Evolutionary conservation across 1,284 basidiomycete genomes (phyloP).

Genomic region (Golubevia sp.): DNA sequence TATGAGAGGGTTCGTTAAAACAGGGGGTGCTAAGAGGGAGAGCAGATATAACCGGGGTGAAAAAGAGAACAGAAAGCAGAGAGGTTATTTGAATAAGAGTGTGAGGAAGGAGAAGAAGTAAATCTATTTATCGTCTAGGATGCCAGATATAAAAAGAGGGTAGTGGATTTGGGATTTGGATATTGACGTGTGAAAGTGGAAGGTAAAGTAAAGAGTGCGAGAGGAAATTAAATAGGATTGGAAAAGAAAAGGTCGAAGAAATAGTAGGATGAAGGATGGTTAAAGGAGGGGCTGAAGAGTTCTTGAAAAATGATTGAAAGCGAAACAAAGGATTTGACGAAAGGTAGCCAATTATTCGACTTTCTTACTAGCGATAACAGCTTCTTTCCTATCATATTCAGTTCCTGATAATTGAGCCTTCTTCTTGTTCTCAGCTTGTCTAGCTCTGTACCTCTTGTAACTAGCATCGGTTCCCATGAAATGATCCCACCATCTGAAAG

Average conservation of each 20-base stretch:
- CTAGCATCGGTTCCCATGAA: slow-evolving; percentile 52
- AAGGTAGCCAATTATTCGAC: no score
- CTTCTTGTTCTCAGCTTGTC: slow-evolving; percentile 51
- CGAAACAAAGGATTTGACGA: no score
- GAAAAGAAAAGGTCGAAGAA: no score
- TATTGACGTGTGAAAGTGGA: background rate
- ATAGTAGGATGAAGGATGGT: no score
- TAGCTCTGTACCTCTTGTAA: slow-evolving; percentile 51
- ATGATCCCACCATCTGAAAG: slow-evolving; percentile 59
- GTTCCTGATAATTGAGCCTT: slow-evolving; percentile 10
- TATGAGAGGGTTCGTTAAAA: background rate
- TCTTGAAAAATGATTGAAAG: no score
- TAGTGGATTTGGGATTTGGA: background rate
- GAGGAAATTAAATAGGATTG: no score
- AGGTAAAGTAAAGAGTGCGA: no score
- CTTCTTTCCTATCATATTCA: background rate
- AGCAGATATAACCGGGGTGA: background rate
- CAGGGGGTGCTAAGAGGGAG: background rate
- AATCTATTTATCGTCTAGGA: background rate
- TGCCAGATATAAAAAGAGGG: background rate
- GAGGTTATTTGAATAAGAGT: background rate
- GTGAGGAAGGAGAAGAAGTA: background rate
- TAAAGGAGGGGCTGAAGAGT: no score
- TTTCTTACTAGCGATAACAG: background rate
- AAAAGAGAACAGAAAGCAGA: background rate